A percentile compares a stretch with the other conserved stretches of the same genome.
Conservation (phyloP, 805 yeast genomes). For the Metschnikowia baotianmanensis region DNA sequence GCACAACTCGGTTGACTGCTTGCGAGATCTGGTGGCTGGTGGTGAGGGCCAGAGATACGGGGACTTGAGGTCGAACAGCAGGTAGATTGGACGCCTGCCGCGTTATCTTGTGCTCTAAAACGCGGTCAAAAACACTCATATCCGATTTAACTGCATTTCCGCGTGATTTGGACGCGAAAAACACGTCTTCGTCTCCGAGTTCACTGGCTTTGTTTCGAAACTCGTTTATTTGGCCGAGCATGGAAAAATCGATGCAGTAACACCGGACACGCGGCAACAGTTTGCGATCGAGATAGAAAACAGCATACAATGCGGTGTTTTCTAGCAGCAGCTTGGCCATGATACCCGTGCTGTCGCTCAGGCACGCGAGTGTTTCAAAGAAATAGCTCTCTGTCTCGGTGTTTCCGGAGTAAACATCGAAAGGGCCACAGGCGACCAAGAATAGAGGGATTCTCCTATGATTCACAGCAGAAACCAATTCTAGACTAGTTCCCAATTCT, state of each 20-base stretch:
- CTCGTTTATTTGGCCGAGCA: slow-evolving; percentile 9
- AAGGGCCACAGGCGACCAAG: slow-evolving; percentile 18
- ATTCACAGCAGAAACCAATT: slow-evolving; percentile 10
- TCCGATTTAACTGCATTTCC: slow-evolving; percentile 12
- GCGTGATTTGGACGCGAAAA: slow-evolving; percentile 6
- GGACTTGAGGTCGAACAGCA: slow-evolving; percentile 9
- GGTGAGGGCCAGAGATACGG: slow-evolving; percentile 18
- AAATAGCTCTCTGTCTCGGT: slow-evolving; percentile 16
- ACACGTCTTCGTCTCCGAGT: slow-evolving; percentile 3
- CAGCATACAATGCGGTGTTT: slow-evolving; percentile 16
- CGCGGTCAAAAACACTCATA: slow-evolving; percentile 35
- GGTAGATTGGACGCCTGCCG: slow-evolving; percentile 15
- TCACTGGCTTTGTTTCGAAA: slow-evolving; percentile 4
- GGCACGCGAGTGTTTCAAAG: slow-evolving; percentile 5
- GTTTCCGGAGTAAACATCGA: slow-evolving; percentile 14
- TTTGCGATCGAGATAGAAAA: slow-evolving; percentile 24
- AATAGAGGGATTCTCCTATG: slow-evolving; percentile 15
- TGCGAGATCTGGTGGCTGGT: slow-evolving; percentile 32
- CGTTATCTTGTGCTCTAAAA: slow-evolving; percentile 26
- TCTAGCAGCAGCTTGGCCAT: slow-evolving; percentile 10
- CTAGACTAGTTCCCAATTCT: not conserved
- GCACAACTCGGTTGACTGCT: slow-evolving; percentile 33
- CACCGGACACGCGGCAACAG: slow-evolving; percentile 15
- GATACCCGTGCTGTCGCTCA: slow-evolving; percentile 7
- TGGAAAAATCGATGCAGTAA: slow-evolving; percentile 21